Evolutionary conservation across 148 eudicot genomes (phyloP), one percentile per base, ranked within the genome.

Genomic region (Agrostemma githago): DNA sequence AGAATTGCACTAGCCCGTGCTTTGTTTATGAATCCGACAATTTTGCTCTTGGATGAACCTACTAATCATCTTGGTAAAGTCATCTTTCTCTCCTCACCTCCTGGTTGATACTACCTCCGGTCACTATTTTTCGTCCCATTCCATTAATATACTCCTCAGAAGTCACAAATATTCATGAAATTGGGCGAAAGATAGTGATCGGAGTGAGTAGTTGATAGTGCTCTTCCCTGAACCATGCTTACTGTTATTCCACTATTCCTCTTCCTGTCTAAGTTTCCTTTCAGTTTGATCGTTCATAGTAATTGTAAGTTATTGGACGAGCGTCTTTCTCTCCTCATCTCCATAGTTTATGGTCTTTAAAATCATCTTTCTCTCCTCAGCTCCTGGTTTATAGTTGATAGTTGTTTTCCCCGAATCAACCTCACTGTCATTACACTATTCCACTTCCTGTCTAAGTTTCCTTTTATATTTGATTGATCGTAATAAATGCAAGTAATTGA

Each of bases 1-100:
- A 89, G 99, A 77, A 95, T 95, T 81, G 99, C 99, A 77, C 74
- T 95, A 46, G 99, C 99, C 53, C 81, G 99, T n/a, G 88, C 99
- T 12, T 81, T 95, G 78, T 95, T 95, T 76, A 95, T 95, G 89
- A 95, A 95, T 62, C 99, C 99, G n/a, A 95, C 99, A 17, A 90
- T 95, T 62, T 77, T 95, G 72, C 81, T 95, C 78, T 86, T 95
- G 56, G 99, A 95, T 80, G 99, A 95, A 81, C 99, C 99, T 53
- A 95, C 99, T 59, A 95, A 95, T 86, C 99, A 95, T 89, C 97
- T 95, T 77, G 99, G 99, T 95, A 85, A 74, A 80, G 78, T 64
- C 19, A n/a, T 59, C 3, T 12, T 39, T 74, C 7, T 51, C n/a
- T 57, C 61, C 71, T 11, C 65, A 40, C 39, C 39, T 40, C 53